Evolutionary conservation across 176 grass and related monocot species (phyloP).

Genomic region (Stipa capillata): DNA sequence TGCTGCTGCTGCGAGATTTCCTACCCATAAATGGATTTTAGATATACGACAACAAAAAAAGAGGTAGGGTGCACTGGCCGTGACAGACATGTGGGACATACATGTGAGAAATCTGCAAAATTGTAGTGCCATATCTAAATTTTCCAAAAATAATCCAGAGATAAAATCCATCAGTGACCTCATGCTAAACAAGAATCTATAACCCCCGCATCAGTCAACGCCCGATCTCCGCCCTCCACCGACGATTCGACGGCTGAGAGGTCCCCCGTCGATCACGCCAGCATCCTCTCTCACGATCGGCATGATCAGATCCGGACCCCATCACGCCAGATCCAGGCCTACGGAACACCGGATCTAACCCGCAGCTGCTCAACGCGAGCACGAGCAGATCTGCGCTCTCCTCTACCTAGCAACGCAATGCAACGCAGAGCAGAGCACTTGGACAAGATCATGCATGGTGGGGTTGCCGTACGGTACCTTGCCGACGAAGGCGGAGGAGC

Average conservation of each 20-base stretch:
- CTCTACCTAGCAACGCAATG: background rate
- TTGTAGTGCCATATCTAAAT: background rate
- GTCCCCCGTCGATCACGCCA: background rate
- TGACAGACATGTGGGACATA: background rate
- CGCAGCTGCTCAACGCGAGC: too few species aligned
- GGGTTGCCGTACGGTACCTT: slow-evolving; percentile 36
- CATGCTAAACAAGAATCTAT: background rate
- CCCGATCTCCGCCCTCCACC: background rate
- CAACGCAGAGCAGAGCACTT: too few species aligned
- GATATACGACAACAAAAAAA: background rate
- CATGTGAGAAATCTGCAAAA: background rate
- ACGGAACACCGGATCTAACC: background rate
- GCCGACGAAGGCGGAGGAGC: slow-evolving; percentile 70
- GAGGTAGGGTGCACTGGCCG: background rate
- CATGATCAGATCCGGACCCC: background rate
- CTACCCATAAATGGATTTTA: background rate
- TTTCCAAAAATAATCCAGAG: background rate
- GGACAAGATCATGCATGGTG: too few species aligned
- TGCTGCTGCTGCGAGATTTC: background rate
- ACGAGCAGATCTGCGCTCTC: too few species aligned
- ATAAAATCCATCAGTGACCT: background rate
- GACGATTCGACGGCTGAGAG: background rate
- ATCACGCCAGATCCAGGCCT: background rate
- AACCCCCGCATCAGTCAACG: background rate
- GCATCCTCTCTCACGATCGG: background rate